Evolutionary conservation across 257 asterid genomes (phyloP).

Genomic region (Vinca minor): DNA sequence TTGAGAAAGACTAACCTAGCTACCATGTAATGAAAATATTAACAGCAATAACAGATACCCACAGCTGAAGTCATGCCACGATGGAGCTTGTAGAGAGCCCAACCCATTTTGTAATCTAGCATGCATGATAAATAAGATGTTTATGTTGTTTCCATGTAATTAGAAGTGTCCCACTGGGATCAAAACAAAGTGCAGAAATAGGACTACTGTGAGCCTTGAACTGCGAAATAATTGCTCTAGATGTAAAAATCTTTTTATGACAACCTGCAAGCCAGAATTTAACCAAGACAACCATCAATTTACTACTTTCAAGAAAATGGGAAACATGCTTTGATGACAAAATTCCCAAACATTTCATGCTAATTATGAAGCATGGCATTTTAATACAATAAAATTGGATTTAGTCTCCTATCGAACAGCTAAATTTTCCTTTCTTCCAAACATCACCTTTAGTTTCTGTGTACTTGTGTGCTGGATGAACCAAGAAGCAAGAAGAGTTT

Average conservation of each 20-base stretch:
- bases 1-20: too few relatives aligned
- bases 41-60: conserved; percentile 15
- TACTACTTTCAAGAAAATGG: not conserved
- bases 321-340: not conserved
- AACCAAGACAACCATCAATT: conserved; percentile 7
- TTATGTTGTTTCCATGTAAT: conserved; percentile 47
- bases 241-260: conserved; percentile 34
- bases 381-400: not conserved
- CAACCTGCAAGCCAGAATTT: conserved; percentile 26
- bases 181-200: conserved; percentile 41
- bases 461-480: not conserved
- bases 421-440: not conserved
- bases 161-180: conserved; percentile 48
- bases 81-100: conserved; percentile 39
- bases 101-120: conserved; percentile 27
- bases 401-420: not conserved
- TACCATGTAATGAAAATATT: not conserved
- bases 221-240: conserved; percentile 35
- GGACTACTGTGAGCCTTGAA: conserved; percentile 45
- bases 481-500: not conserved
- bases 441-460: not conserved
- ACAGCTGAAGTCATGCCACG: conserved; percentile 53
- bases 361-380: not conserved
- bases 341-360: too few relatives aligned
- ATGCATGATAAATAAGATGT: conserved; percentile 37